A percentile compares a stretch with the other conserved stretches of the same genome.
Evolutionary conservation across 148 eudicot species (phyloP).

Genomic region (Heliosperma pusillum): DNA sequence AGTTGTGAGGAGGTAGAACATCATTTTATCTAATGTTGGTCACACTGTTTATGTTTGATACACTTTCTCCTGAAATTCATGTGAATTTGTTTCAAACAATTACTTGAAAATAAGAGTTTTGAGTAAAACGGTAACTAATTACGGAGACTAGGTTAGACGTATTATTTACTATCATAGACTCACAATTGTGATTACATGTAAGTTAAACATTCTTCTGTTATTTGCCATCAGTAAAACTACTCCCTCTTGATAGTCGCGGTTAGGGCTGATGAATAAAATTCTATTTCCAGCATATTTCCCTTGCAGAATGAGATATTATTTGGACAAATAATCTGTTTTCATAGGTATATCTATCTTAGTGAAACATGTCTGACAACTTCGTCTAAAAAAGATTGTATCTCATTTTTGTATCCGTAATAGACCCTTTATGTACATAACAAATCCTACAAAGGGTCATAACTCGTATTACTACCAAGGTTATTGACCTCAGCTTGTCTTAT

Average conservation of each 20-base stretch:
- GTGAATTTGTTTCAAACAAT: conserved; percentile 2
- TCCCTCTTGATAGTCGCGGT: not conserved
- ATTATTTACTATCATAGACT: not conserved
- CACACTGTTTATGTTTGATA: conserved; percentile 18
- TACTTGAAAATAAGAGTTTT: not conserved
- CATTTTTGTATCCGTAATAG: conserved; percentile 4
- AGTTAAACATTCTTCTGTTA: not conserved
- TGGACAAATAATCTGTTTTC: not conserved
- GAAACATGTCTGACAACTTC: not conserved
- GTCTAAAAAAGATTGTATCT: not conserved
- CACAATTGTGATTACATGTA: not conserved
- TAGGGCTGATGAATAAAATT: not conserved
- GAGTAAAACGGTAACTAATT: not conserved
- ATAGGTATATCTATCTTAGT: not conserved
- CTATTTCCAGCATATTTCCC: not conserved
- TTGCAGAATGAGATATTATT: conserved; percentile 2
- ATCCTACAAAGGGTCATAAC: not conserved
- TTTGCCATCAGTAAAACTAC: conserved; percentile 5
- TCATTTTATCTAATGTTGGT: conserved; percentile 15
- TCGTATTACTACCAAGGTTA: not conserved
- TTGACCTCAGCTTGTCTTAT: conserved; percentile 1
- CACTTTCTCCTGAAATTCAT: conserved; percentile 12
- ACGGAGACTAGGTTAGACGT: not conserved
- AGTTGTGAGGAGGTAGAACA: conserved; percentile 16
- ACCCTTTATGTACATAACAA: not conserved